A percentile compares a stretch with the other conserved stretches of the same genome.
Conservation (phyloP, 1,284 basidiomycete species). For the Agroathelia rolfsii region DNA sequence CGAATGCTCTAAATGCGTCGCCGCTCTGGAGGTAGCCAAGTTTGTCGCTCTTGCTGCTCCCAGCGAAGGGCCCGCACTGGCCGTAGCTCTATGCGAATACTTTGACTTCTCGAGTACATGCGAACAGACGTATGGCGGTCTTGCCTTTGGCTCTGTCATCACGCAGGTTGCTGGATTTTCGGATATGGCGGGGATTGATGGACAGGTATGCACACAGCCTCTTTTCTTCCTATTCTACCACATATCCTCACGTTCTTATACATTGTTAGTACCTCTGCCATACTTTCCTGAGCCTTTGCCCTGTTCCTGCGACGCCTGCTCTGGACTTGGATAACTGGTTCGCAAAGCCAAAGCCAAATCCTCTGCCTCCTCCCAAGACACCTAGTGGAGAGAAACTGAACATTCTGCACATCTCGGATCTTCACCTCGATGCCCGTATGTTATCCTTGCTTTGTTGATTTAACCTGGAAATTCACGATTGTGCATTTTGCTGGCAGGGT, state of each 20-base stretch:
- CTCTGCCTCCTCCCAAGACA: conserved; percentile 43
- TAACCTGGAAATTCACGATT: conserved; percentile 1
- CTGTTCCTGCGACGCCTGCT: conserved; percentile 38
- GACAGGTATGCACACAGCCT: conserved; percentile 35
- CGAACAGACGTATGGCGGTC: conserved; percentile 33
- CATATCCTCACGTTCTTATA: conserved; percentile 15
- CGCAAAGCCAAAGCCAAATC: conserved; percentile 58
- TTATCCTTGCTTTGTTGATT: conserved; percentile 2
- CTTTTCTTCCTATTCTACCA: conserved; percentile 7
- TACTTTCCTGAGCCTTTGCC: conserved; percentile 42
- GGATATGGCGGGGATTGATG: conserved; percentile 58
- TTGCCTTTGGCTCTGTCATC: conserved; percentile 46
- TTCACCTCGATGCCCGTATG: conserved; percentile 68
- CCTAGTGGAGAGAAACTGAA: conserved; percentile 58
- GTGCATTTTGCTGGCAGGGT: conserved; percentile 38
- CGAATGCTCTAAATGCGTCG: conserved; percentile 54
- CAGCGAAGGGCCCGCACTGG: conserved; percentile 45
- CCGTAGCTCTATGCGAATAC: conserved; percentile 50
- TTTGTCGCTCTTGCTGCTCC: conserved; percentile 59
- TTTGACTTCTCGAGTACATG: conserved; percentile 49
- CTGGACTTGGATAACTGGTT: conserved; percentile 51
- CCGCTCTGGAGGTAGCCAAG: conserved; percentile 54
- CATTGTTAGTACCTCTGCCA: conserved; percentile 37
- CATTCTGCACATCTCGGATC: conserved; percentile 69
- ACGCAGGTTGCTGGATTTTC: conserved; percentile 63